Evolutionary conservation across 1,284 basidiomycete species (phyloP), one percentile per base, ranked within the genome.

Genomic region (Chalciporus sp.): DNA sequence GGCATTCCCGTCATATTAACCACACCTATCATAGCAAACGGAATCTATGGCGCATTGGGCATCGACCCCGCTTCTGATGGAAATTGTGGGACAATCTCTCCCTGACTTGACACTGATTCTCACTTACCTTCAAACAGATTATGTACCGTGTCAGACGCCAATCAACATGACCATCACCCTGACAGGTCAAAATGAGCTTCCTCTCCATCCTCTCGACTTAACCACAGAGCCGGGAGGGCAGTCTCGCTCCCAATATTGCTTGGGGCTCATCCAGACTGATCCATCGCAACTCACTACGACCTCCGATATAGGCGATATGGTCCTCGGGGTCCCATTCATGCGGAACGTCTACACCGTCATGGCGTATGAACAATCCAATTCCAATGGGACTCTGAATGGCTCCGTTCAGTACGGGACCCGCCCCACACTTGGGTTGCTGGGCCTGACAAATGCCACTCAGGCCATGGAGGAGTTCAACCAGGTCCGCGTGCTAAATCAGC

Each of bases 31-130:
- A 76, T 90, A n/a, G 84, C 88, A 14, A 85, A 90, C 61, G 86
- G 76, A 6, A 86, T 91, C n/a, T 91, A 90, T 57, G 88, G 88
- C n/a, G 85, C 87, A 4, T 68, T 88, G 47, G 85, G 83, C 2
- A 72, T 90, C 17, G 63, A 69, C 7, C 86, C 87, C 1, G 80
- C 74, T 0, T 59, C 67, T 1, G 85, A 90, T 59, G 85, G 86
- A 14, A 76, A 80, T 42, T 90, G 88, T 89, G 58, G 52, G 84
- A 72, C 26, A 12, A 42, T 41, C 45, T 28, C 16, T 57, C 43
- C 28, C 48, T 1, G 0, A 8, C 1, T 19, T 31, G 41, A 29
- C 29, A 19, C 8, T 41, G 44, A 14, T 47, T 58, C 42, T 59
- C 28, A 16, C 19, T 7, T n/a, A 10, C 4, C 14, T 6, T 39